Base-by-base conservation (phyloP, 805 yeast genomes). In the Alloascoidea hylecoeti region DNA sequence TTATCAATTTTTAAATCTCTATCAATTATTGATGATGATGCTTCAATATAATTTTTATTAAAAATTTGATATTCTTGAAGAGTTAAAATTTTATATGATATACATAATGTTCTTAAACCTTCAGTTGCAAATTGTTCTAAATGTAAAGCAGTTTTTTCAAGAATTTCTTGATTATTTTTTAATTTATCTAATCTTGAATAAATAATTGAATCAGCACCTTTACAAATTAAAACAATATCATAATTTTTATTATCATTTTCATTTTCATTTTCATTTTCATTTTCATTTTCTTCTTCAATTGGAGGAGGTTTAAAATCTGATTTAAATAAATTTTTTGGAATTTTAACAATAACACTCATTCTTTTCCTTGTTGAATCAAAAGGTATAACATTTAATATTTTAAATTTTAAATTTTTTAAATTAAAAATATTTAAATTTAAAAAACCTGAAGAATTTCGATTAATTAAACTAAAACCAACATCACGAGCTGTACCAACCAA, bases 331-430 rank as follows among this genome's bases (percentile, higher is more conserved):
- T 52, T 51, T n/a, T 9, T n/a, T 9, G 30, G 30, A n/a, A 60
- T 47, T 52, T 78, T 79, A 30, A 81, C 66, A 44, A 81, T 76
- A 13, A 82, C 80, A 66, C 88, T 78, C 94, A 81, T 81, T 66
- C 94, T 75, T 60, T 81, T 81, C 63, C 94, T 73, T 0, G 92
- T 78, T 4, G 92, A 81, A 49, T 82, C 82, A 57, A 82, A 82
- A 49, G 81, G 92, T 44, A 82, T 56, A 15, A 76, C 68, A 48
- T 80, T 81, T 42, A 82, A 56, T 19, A 82, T 63, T 50, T 79
- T 83, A 52, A 72, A 80, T 46, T 81, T 88, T 49, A 76, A 75
- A 42, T 68, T 67, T 42, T 92, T 92, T 54, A 78, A 84, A 30
- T 75, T 74, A 39, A 75, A 74, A 35, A 82, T 63, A 36, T 79